Base-by-base conservation (phyloP, 768 basidiomycete genomes). In the Tricholoma hemisulphureum region DNA sequence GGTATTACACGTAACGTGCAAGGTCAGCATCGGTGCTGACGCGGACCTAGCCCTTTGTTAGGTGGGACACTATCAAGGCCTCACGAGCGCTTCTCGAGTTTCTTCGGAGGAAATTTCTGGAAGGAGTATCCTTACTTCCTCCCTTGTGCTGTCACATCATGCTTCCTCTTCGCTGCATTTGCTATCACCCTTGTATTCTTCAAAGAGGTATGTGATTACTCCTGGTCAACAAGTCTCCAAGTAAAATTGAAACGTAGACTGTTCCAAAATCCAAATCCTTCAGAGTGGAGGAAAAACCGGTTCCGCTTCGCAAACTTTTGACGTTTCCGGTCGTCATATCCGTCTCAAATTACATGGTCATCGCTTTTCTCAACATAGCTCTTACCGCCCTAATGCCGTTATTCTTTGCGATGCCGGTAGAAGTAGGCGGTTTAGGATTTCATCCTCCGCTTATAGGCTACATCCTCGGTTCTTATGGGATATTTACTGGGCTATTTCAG, bases 111-210 rank as follows among this genome's bases (percentile, higher is more conserved):
- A 24, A 62, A 65, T 4, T 88, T 92, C 62, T 82, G 88, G 78
- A 77, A 75, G 60, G 69, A 73, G 20, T 89, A 87, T 67, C 89
- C 90, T 2, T 92, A 92, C 70, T 89, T 91, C 67, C 77, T 92
- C 35, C 83, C 90, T 2, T 89, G 87, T 61, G 55, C 77, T 0
- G 76, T 67, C 1, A 65, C 73, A 0, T 69, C 77, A 4, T 62
- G 63, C 32, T 72, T 75, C 18, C 18, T 61, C 53, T 7, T 61
- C 63, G 7, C 53, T 70, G 61, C 70, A 1, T 73, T 75, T 45
- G 45, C 72, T 5, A 49, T 77, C 14, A 65, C 73, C 1, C 59
- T 74, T 2, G 51, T 68, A 9, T 66, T 75, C 46, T 75, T 80
- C 59, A 71, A 78, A 66, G 79, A 81, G 71, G 79, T 73, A 59